These are phyloP conservation scores for Blastobotrys aristatus DNA, from an alignment of 1,139 yeast genomes.

Conservation along the genomic window DNA sequence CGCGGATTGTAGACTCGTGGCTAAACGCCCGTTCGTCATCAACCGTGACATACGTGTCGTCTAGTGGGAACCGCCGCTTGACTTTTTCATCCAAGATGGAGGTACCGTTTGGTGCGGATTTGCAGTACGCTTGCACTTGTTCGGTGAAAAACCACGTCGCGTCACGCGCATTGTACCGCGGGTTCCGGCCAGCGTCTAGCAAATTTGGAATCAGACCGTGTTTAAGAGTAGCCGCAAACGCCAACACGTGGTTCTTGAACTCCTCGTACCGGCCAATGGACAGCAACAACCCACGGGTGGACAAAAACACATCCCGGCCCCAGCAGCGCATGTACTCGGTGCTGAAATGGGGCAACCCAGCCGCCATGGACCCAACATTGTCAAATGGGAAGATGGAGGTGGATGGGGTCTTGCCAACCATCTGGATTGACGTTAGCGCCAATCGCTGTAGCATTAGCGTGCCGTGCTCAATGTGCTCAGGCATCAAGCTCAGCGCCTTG, in stretches of 20 bases:
- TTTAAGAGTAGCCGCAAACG: conserved; percentile 85
- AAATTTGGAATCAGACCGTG: conserved; percentile 94
- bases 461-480: conserved; percentile 50
- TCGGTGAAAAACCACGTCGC: conserved; percentile 95
- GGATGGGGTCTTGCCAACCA: conserved; percentile 70
- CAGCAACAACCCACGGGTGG: conserved; percentile 74
- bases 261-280: conserved; percentile 74
- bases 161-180: conserved; percentile 93
- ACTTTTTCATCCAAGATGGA: conserved; percentile 66
- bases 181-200: conserved; percentile 87
- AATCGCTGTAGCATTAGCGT: conserved; percentile 74
- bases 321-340: conserved; percentile 92
- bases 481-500: conserved; percentile 57
- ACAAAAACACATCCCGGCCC: conserved; percentile 95
- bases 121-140: conserved; percentile 75
- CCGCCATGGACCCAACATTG: conserved; percentile 72
- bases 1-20: conserved; percentile 63
- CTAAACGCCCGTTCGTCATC: conserved; percentile 75
- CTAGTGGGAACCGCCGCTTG: conserved; percentile 80
- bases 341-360: conserved; percentile 94
- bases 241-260: conserved; percentile 75
- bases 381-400: conserved; percentile 70
- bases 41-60: conserved; percentile 68
- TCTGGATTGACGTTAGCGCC: conserved; percentile 79
- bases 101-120: conserved; percentile 62